These are phyloP conservation scores for Omphalotus olearius DNA, from an alignment of 1,284 basidiomycete species.

Conservation along the genomic window DNA sequence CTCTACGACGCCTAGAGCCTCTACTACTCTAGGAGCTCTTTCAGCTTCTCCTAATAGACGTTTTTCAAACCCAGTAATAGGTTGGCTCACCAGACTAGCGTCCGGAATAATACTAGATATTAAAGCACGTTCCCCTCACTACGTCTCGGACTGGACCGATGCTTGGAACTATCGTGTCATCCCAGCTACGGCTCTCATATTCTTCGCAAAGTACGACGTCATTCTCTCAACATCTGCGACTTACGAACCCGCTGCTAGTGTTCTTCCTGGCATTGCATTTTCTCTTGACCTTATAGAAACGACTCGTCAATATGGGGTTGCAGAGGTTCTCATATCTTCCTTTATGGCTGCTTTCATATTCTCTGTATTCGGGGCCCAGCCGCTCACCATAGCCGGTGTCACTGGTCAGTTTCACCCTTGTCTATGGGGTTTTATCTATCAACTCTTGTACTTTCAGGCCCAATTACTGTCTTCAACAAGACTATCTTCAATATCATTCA, in stretches of 20 bases:
- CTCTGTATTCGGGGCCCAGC: slow-evolving; percentile 86
- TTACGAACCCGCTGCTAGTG: slow-evolving; percentile 33
- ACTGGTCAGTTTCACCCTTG: slow-evolving; percentile 53
- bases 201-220: slow-evolving; percentile 68
- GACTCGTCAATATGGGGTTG: slow-evolving; percentile 84
- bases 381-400: slow-evolving; percentile 90
- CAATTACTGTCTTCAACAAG: slow-evolving; percentile 90
- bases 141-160: slow-evolving; percentile 82
- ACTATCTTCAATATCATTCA: slow-evolving; percentile 81
- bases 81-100: slow-evolving; percentile 36
- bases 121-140: slow-evolving; percentile 75
- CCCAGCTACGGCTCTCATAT: slow-evolving; percentile 72
- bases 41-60: no score
- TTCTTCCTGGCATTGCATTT: slow-evolving; percentile 90
- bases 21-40: no score
- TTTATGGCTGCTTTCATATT: slow-evolving; percentile 94
- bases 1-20: no score
- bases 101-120: slow-evolving; percentile 79
- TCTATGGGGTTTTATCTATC: not conserved
- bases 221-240: not conserved
- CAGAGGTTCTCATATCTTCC: slow-evolving; percentile 78
- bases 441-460: slow-evolving; percentile 42
- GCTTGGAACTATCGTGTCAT: slow-evolving; percentile 86
- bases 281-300: slow-evolving; percentile 93
- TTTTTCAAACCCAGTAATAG: not conserved